Percentiles rank a stretch among this genome's conserved stretches.
Conservation (phyloP, 768 basidiomycete species). For the Termitomyces sp. region DNA sequence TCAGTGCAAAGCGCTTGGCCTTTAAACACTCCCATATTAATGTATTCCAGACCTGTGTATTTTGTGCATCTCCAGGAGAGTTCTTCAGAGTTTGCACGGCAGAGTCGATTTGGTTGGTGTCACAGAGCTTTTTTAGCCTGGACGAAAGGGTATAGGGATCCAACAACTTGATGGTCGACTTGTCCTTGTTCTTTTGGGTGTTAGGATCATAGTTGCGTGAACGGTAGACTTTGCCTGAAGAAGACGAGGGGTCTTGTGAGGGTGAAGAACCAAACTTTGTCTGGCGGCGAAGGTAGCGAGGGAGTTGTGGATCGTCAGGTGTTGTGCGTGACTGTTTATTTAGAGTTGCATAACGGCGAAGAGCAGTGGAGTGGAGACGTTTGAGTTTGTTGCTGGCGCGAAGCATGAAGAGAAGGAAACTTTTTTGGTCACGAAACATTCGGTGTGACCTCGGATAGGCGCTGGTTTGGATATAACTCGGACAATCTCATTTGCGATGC, state of each 20-base stretch:
- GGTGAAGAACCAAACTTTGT: not conserved
- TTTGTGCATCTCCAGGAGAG: conserved; percentile 68
- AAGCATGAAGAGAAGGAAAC: conserved; percentile 5
- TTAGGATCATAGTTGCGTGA: conserved; percentile 35
- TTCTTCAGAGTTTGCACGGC: conserved; percentile 66
- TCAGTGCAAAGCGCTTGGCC: conserved; percentile 48
- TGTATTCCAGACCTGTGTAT: conserved; percentile 74
- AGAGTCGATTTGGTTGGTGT: conserved; percentile 47
- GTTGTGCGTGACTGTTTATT: not conserved
- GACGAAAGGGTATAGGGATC: conserved; percentile 57
- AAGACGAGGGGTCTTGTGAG: not conserved
- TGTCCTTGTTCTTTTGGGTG: conserved; percentile 15
- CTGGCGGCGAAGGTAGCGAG: conserved; percentile 26
- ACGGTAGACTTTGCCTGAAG: conserved; percentile 20
- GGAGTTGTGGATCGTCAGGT: conserved; percentile 10
- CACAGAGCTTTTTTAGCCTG: conserved; percentile 53
- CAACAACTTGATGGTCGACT: conserved; percentile 35
- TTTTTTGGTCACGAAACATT: conserved; percentile 11
- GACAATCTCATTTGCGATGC: conserved; percentile 19
- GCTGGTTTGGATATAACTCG: not conserved
- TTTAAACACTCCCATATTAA: conserved; percentile 63
- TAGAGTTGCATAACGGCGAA: conserved; percentile 3
- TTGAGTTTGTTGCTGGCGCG: not conserved
- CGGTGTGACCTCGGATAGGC: conserved; percentile 11
- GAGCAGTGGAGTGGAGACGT: not conserved